Evolutionary conservation across 495 filamentous ascomycete genomes (phyloP).

Genomic region (Penicillium pancosmium): DNA sequence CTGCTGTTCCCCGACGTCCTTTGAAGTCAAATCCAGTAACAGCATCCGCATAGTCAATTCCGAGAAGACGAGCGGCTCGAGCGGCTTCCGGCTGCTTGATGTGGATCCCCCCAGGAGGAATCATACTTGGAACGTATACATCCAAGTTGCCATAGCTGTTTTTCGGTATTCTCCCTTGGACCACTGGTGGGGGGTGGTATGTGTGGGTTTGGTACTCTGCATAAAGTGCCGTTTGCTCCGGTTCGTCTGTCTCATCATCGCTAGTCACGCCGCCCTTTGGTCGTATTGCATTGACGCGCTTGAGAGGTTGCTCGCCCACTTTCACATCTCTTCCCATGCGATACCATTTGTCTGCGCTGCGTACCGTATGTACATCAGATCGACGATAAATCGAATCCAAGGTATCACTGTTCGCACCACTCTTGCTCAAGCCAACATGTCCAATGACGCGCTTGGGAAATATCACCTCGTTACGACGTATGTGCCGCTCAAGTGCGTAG

Average conservation of each 20-base stretch:
- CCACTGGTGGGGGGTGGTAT: conserved; percentile 75
- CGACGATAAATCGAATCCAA: conserved; percentile 76
- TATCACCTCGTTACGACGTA: conserved; percentile 81
- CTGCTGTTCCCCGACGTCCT: conserved; percentile 78
- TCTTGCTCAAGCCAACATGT: conserved; percentile 71
- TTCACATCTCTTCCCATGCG: conserved; percentile 78
- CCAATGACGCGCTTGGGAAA: conserved; percentile 72
- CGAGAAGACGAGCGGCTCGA: conserved; percentile 72
- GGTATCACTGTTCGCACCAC: conserved; percentile 52
- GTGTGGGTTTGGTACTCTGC: conserved; percentile 72
- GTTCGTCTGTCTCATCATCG: conserved; percentile 46
- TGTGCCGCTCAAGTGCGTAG: conserved; percentile 85
- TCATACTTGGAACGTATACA: conserved; percentile 89
- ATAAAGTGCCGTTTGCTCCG: conserved; percentile 60
- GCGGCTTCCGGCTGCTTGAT: conserved; percentile 66
- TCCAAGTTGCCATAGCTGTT: conserved; percentile 91
- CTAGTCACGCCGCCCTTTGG: conserved; percentile 37
- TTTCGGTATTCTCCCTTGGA: conserved; percentile 74
- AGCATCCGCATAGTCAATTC: conserved; percentile 85
- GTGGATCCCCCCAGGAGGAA: conserved; percentile 80
- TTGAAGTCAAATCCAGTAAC: conserved; percentile 88
- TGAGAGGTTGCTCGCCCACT: conserved; percentile 73
- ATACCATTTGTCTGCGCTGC: conserved; percentile 85
- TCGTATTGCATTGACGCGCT: conserved; percentile 58
- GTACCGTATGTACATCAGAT: conserved; percentile 72